phyloP scores from a whole-genome alignment of 108 stramenopile genomes.

The Phaeodactylum tricornutum region DNA sequence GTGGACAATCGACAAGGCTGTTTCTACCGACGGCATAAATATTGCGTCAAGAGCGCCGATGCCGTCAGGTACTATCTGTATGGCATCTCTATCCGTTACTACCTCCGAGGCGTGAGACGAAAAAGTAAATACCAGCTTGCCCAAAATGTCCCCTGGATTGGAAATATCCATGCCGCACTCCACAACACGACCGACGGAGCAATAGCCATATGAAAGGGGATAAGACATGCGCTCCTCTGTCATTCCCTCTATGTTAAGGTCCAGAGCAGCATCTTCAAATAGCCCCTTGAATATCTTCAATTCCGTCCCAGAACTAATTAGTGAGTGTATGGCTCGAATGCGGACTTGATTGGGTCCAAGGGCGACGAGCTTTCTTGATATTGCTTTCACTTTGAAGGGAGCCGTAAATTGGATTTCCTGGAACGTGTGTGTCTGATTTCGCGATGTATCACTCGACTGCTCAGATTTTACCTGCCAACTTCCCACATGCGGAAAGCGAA shows the following conservation, averaged over 20 bases:
- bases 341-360: constrained; percentile 50
- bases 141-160: constrained; percentile 39
- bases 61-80: constrained; percentile 78
- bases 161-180: constrained; percentile 55
- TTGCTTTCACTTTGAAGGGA: constrained; percentile 45
- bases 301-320: constrained; percentile 89
- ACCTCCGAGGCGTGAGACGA: constrained; percentile 78
- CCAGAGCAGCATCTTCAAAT: constrained; percentile 70
- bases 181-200: constrained; percentile 67
- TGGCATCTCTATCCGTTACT: constrained; percentile 43
- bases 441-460: no score
- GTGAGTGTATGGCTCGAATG: constrained; percentile 59
- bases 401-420: constrained; percentile 60
- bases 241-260: constrained; percentile 86
- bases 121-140: constrained; percentile 75
- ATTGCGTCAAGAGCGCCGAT: constrained; percentile 83
- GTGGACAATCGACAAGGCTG: constrained; percentile 84
- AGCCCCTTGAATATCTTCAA: constrained; percentile 82
- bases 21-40: constrained; percentile 92
- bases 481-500: constrained; percentile 28
- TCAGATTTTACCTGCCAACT: no score
- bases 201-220: constrained; percentile 84
- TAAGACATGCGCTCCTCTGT: constrained; percentile 72
- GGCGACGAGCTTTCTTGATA: constrained; percentile 14
- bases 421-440: no score